Percentiles rank a stretch among this genome's conserved stretches.
These are phyloP conservation scores for Sugiyamaella mastotermitis DNA, from an alignment of 805 yeast species.

Conservation along the genomic window DNA sequence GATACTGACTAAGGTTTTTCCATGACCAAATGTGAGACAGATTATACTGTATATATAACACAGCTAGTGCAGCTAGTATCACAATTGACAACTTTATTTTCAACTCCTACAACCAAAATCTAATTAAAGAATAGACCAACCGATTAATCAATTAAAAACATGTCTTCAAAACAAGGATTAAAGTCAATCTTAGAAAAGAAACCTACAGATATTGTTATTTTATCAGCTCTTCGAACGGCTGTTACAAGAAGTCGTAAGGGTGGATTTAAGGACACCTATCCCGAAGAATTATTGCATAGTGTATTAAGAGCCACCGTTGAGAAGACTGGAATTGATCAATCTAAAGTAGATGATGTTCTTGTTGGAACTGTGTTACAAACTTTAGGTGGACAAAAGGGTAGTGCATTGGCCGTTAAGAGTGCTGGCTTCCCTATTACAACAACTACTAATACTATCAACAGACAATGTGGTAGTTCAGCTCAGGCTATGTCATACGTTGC, in stretches of 20 bases:
- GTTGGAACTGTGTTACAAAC: slow-evolving; percentile 36
- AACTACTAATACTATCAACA: slow-evolving; percentile 33
- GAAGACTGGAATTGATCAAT: slow-evolving; percentile 24
- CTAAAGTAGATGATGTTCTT: slow-evolving; percentile 32
- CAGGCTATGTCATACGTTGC: slow-evolving; percentile 34
- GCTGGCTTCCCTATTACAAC: slow-evolving; percentile 33
- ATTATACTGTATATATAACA: too few relatives aligned
- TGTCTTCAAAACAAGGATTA: not conserved
- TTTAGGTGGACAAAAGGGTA: slow-evolving; percentile 36
- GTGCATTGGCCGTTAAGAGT: slow-evolving; percentile 33
- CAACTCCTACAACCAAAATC: not conserved
- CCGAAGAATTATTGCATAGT: slow-evolving; percentile 32
- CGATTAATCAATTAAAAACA: not conserved
- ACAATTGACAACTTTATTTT: too few relatives aligned
- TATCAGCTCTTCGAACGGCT: slow-evolving; percentile 34
- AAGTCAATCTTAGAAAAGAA: slow-evolving; percentile 21
- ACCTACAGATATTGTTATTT: slow-evolving; percentile 32
- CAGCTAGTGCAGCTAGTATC: too few relatives aligned
- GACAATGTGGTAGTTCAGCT: slow-evolving; percentile 38
- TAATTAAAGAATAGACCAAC: not conserved
- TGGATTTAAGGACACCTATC: slow-evolving; percentile 32
- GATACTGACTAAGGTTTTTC: too few relatives aligned
- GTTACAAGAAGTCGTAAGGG: slow-evolving; percentile 34
- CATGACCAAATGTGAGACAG: too few relatives aligned
- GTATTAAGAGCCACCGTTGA: slow-evolving; percentile 30